These are phyloP conservation scores for Logfia minima DNA, from an alignment of 129 eudicot genomes.

Conservation along the genomic window DNA sequence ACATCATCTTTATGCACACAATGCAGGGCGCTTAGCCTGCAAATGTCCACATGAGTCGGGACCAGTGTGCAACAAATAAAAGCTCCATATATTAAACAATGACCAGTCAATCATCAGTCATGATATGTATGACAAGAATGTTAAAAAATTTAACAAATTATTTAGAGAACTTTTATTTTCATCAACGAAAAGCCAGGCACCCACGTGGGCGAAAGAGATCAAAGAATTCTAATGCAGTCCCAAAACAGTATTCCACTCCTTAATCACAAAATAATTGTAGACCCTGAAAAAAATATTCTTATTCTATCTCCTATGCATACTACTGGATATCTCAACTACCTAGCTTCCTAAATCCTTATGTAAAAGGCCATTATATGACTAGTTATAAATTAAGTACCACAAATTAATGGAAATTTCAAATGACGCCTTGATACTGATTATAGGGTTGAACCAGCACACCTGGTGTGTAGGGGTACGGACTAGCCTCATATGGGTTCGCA, in stretches of 20 bases:
- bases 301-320: background rate
- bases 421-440: constrained; percentile 63
- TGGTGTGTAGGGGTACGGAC: constrained; percentile 46
- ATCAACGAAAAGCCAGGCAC: background rate
- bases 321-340: background rate
- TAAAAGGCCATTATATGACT: background rate
- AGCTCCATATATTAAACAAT: too few relatives aligned
- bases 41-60: too few relatives aligned
- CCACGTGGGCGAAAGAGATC: background rate
- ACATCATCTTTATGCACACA: too few relatives aligned
- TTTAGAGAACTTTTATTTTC: background rate
- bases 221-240: background rate
- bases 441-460: constrained; percentile 65
- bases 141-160: background rate
- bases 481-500: constrained; percentile 39
- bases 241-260: background rate
- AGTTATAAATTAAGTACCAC: background rate
- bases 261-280: background rate
- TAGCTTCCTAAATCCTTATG: background rate
- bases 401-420: constrained; percentile 28
- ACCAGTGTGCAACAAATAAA: too few relatives aligned
- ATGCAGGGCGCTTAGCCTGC: too few relatives aligned
- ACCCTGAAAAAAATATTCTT: background rate
- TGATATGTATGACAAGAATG: too few relatives aligned
- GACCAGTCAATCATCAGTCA: too few relatives aligned